Evolutionary conservation across 192 early-diverging fungal genomes (phyloP), one percentile per base, ranked within the genome.

Genomic region (Entophlyctis luteolus): DNA sequence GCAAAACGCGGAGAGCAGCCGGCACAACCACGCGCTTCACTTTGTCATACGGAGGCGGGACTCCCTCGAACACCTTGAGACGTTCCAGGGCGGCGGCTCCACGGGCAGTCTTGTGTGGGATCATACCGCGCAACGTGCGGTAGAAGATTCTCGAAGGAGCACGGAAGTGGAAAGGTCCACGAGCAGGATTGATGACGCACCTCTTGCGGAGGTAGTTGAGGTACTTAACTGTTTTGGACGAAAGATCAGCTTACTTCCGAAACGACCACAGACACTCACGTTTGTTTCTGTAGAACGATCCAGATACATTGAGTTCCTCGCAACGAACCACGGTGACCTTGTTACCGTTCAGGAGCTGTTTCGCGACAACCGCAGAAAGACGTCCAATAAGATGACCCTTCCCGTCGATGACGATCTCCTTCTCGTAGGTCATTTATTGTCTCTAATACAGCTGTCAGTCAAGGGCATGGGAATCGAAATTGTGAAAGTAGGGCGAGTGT

Each of bases 281-380:
- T 91, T 99, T 99, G 94, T 98, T 97, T 76, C 96, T 87, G 91
- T 96, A 98, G 90, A 93, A 98, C 69, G 91, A 86, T 71, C 96
- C 96, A 72, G 93, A 89, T 62, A 99, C 92, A 82, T 98, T 96
- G 80, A 99, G 86, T 78, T 96, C 95, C 86, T 99, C 96, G 81
- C 92, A 93, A 75, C 96, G 93, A 71, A 99, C 95, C 75, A 99
- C 81, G 71, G 93, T 93, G 70, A 99, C 87, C 82, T 88, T 90
- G 87, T 99, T 94, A 72, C 96, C 96, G 82, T 90, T 91, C 68
- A 99, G 90, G 70, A 91, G 81, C 87, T 98, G 91, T 90, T 99
- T 98, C 80, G 96, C 93, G 70, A 98, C 89, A 74, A 93, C 94
- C 63, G 95, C 90, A 73, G 96, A 91, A 65, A 99, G 88, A 72